phyloP scores from a whole-genome alignment of 805 yeast genomes.

The Myxozyma monticola region DNA sequence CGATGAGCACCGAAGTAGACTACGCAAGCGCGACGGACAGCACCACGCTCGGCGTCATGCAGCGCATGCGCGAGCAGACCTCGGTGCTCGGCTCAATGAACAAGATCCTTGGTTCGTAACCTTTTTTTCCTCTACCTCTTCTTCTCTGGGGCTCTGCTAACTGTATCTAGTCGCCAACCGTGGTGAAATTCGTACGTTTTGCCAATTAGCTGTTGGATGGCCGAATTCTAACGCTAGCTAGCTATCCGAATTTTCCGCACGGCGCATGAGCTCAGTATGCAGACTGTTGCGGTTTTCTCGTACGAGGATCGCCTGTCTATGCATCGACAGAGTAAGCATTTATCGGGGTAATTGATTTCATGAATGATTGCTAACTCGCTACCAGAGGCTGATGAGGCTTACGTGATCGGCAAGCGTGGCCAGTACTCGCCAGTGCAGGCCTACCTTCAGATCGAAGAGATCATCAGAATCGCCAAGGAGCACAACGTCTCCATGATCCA shows the following conservation, averaged over 20 bases:
- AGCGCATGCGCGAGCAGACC: constrained; percentile 35
- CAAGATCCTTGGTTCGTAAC: constrained; percentile 43
- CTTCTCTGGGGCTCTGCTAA: constrained; percentile 2
- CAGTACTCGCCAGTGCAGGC: constrained; percentile 95
- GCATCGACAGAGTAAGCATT: constrained; percentile 76
- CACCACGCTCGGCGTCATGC: constrained; percentile 26
- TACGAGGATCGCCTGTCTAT: constrained; percentile 92
- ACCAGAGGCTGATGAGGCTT: constrained; percentile 46
- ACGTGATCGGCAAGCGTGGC: constrained; percentile 85
- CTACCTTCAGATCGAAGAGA: constrained; percentile 92
- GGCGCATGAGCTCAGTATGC: constrained; percentile 96
- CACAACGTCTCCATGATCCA: constrained; percentile 84
- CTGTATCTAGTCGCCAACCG: constrained; percentile 42
- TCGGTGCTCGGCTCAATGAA: constrained; percentile 53
- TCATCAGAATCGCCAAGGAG: constrained; percentile 76
- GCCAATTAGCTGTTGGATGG: constrained; percentile 1
- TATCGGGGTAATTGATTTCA: too few species aligned
- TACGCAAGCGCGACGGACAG: constrained; percentile 13
- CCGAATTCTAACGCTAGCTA: constrained; percentile 79
- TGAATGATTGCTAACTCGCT: not conserved
- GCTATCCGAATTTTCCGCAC: constrained; percentile 74
- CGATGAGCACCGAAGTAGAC: constrained; percentile 16
- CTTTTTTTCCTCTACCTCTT: not conserved
- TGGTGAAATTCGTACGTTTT: constrained; percentile 43
- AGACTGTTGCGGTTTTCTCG: constrained; percentile 94